phyloP scores from a whole-genome alignment of 495 filamentous ascomycete species.

The Mytilinidion resinicola region DNA sequence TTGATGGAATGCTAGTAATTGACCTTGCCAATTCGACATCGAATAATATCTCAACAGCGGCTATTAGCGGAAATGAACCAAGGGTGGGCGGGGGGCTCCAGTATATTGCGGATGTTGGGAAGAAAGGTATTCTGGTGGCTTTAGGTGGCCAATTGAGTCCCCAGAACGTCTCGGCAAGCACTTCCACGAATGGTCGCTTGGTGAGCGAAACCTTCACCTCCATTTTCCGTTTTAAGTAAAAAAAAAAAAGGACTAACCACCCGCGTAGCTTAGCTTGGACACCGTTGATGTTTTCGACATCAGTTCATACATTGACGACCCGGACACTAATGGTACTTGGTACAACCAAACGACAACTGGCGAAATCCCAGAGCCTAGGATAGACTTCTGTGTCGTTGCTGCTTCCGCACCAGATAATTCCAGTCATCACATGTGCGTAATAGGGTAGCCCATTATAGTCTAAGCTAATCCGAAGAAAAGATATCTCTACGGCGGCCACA shows the following conservation, averaged over 20 bases:
- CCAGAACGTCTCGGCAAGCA: conserved; percentile 5
- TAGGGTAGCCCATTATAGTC: conserved; percentile 4
- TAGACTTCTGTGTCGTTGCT: conserved; percentile 34
- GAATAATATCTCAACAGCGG: conserved; percentile 28
- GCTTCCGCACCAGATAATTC: conserved; percentile 34
- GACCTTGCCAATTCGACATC: conserved; percentile 31
- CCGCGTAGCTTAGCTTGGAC: conserved; percentile 11
- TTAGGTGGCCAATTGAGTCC: conserved; percentile 37
- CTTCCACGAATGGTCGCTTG: conserved; percentile 19
- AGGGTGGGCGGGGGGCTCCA: conserved; percentile 32
- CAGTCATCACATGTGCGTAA: conserved; percentile 34
- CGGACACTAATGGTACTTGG: conserved; percentile 35
- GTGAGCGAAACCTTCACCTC: neutral
- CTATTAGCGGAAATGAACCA: conserved; percentile 23
- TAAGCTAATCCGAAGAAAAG: neutral
- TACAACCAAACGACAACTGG: conserved; percentile 36
- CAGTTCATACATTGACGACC: conserved; percentile 39
- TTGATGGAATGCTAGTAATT: conserved; percentile 36
- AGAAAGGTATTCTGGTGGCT: conserved; percentile 36
- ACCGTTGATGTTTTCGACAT: conserved; percentile 19
- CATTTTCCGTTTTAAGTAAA: neutral
- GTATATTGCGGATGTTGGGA: conserved; percentile 34
- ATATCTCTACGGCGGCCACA: conserved; percentile 29
- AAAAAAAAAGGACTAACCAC: conserved; percentile 11
- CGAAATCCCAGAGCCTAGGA: conserved; percentile 30